Evolutionary conservation across 2,329 filamentous ascomycete species (phyloP).

Genomic region (Lomentospora prolificans): DNA sequence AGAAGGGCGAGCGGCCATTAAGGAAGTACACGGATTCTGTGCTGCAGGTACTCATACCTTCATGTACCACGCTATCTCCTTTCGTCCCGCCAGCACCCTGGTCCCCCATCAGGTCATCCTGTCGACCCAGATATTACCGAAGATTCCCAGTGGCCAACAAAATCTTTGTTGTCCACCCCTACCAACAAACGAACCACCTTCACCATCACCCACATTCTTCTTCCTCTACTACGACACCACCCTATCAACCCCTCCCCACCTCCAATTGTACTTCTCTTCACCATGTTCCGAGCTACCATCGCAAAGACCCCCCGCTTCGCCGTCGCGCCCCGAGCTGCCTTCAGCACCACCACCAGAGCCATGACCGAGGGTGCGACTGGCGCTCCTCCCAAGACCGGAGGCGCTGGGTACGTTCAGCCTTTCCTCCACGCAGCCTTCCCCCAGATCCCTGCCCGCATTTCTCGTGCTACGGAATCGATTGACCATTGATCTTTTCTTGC

Average conservation of each 20-base stretch:
- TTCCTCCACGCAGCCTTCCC: background rate
- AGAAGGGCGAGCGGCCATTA: background rate
- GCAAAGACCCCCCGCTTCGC: constrained; percentile 42
- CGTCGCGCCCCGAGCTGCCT: constrained; percentile 40
- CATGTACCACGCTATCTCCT: background rate
- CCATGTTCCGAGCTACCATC: constrained; percentile 60
- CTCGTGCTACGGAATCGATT: too few species aligned
- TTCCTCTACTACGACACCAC: constrained; percentile 11
- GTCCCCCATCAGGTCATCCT: constrained; percentile 2
- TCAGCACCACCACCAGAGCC: constrained; percentile 51
- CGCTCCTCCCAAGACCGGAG: constrained; percentile 42
- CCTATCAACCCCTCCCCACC: constrained; percentile 2
- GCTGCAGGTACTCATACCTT: background rate
- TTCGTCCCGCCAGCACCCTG: too few species aligned
- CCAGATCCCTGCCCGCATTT: background rate
- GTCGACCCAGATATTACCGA: background rate
- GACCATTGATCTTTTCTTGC: too few species aligned
- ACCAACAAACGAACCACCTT: background rate
- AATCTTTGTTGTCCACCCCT: background rate
- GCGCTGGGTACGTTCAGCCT: constrained; percentile 37
- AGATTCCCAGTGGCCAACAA: background rate
- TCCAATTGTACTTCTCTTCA: constrained; percentile 12
- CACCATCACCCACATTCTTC: constrained; percentile 6
- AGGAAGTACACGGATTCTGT: background rate
- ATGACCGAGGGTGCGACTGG: constrained; percentile 66